phyloP scores from a whole-genome alignment of 2,329 filamentous ascomycete genomes.

The Neofusicoccum parvum region DNA sequence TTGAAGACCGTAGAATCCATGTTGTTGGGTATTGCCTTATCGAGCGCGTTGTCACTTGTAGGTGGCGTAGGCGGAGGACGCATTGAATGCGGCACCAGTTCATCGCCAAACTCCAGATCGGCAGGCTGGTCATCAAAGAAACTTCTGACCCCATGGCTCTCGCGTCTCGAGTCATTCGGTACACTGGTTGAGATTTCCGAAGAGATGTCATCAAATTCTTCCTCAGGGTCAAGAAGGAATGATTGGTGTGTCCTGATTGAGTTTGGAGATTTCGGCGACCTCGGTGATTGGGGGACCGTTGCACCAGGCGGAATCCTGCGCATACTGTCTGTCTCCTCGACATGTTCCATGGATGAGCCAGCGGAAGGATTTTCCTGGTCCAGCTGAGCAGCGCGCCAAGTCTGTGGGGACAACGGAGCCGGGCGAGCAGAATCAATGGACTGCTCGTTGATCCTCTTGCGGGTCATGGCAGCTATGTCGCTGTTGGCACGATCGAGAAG shows the following conservation, averaged over 20 bases:
- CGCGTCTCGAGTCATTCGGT: slow-evolving; percentile 41
- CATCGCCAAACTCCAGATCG: slow-evolving; percentile 35
- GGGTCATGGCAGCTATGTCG: slow-evolving; percentile 26
- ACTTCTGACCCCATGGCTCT: slow-evolving; percentile 46
- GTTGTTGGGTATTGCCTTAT: slow-evolving; percentile 29
- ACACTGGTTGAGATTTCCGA: slow-evolving; percentile 53
- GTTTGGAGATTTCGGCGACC: slow-evolving; percentile 27
- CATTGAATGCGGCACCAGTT: slow-evolving; percentile 37
- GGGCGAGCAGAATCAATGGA: slow-evolving; percentile 24
- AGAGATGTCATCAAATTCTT: slow-evolving; percentile 57
- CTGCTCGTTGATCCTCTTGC: slow-evolving; percentile 1
- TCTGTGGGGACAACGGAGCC: slow-evolving; percentile 30
- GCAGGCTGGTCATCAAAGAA: slow-evolving; percentile 53
- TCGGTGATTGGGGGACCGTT: slow-evolving; percentile 40
- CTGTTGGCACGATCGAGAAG: slow-evolving; percentile 68
- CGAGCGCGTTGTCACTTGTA: slow-evolving; percentile 33
- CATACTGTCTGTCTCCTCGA: slow-evolving; percentile 55
- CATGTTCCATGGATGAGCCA: slow-evolving; percentile 53
- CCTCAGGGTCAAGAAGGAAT: slow-evolving; percentile 56
- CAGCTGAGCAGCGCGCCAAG: slow-evolving; percentile 24
- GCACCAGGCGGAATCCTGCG: slow-evolving; percentile 49
- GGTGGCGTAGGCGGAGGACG: slow-evolving; percentile 48
- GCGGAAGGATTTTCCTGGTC: slow-evolving; percentile 37
- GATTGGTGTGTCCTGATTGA: slow-evolving; percentile 38
- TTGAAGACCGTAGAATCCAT: slow-evolving; percentile 35